Evolutionary conservation across 495 filamentous ascomycete species (phyloP), one percentile per base, ranked within the genome.

Genomic region (Aspergillus sparsus): DNA sequence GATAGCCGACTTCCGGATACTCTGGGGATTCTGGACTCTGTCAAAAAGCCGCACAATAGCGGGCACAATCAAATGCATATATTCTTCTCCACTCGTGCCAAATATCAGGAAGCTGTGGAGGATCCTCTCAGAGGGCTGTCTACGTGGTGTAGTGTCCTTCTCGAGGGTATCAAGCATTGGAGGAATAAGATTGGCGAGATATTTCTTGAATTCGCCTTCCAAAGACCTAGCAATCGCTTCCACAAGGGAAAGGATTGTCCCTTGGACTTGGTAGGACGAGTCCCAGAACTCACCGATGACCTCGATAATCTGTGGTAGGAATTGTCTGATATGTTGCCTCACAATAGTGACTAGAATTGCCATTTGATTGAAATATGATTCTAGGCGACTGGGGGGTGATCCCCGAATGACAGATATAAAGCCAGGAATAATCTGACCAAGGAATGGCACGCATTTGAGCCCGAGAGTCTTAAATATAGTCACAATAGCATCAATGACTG

Each of bases 1-100:
- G 66, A 99, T 97, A 10, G 93, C 92, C 33, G 84, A 85, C 70
- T 92, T 93, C 34, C 92, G 88, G 42, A 95, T 82, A 59, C 85
- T 85, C 9, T 82, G 76, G 6, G 91, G 91, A 61, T 94, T 88
- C 39, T 87, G 85, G 16, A 85, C 82, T 60, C 89, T 93, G 66
- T 98, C 91, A 67, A 97, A 97, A 55, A 96, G 85, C 13, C 87
- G 84, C 15, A 99, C 91, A 60, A 99, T 89, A n/a, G 93, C 88
- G 7, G 94, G 94, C 37, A 99, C 92, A 63, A 99, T 98, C 33
- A 99, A 81, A 72, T 98, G 94, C 94, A 99, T 98, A 73, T 98
- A 97, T 70, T 97, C 93, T 70, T 98, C 94, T 13, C 87, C 89
- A 67, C 92, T 97, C 12, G 92, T 87, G n/a, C 95, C 94, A 71